Evolutionary conservation across 441 rosid genomes (phyloP), one percentile per base, ranked within the genome.

Genomic region (Gossypium lobatum): DNA sequence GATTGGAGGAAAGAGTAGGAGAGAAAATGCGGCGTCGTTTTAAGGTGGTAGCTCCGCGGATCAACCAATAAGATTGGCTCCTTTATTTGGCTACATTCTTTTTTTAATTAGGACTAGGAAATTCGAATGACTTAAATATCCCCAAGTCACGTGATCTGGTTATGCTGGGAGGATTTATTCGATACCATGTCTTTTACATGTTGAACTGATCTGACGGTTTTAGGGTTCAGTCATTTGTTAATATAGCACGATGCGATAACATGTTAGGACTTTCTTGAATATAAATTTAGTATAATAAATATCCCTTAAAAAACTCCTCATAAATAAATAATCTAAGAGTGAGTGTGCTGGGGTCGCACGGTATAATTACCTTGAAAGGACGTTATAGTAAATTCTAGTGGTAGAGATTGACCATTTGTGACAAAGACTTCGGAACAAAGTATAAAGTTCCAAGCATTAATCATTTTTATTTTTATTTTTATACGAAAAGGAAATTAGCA

Each of bases 11-110:
- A 68, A 57, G 72, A 8, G 59, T 61, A 75, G 25, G 14, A 23
- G 63, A 58, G 50, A 42, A 67, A 18, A 71, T 7, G 37, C 78
- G 80, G 65, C 77, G 77, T 17, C 77, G 79, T 82, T 71, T 53
- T 0, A 3, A 61, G 20, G 52, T 37, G 16, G 64, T 55, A 20
- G 71, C 59, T 64, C 3, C 4, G 55, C 67, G 57, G 28, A 58
- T 16, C 58, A 75, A 66, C 57, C 72, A 42, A n/a, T 55, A 39
- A 14, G 39, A 46, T 57, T 42, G 21, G 75, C 73, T 59, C 65
- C 18, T 58, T 25, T 14, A 9, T 18, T 39, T 59, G 6, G 73
- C n/a, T 9, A 3, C 17, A 11, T 55, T 16, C 37, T 70, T 64
- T 31, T 62, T 17, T 55, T 18, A 55, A 10, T 25, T 20, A 2